These are phyloP conservation scores for Salix brachista DNA, from an alignment of 345 rosid genomes.

Conservation along the genomic window DNA sequence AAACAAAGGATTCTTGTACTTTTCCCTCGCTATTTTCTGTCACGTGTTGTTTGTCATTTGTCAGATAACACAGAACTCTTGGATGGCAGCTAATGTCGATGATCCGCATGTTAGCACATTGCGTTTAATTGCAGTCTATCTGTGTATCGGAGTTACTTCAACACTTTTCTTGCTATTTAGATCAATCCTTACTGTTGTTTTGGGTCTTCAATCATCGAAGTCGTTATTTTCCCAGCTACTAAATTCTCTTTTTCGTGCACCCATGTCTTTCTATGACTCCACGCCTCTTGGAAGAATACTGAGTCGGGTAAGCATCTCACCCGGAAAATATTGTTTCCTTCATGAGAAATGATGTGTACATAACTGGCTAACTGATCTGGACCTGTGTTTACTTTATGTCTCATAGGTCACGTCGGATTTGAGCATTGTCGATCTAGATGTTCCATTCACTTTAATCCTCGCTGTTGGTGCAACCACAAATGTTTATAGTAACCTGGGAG, in stretches of 20 bases:
- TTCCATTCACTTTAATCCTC: conserved; percentile 62
- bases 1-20: conserved; percentile 69
- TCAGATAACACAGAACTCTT: conserved; percentile 62
- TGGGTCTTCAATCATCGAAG: conserved; percentile 59
- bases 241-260: conserved; percentile 67
- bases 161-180: conserved; percentile 48
- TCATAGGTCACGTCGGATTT: conserved; percentile 73
- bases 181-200: conserved; percentile 44
- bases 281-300: conserved; percentile 86
- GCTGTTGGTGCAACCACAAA: conserved; percentile 60
- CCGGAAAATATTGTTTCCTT: not conserved
- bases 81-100: conserved; percentile 81
- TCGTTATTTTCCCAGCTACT: conserved; percentile 64
- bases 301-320: conserved; percentile 47
- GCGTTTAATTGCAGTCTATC: conserved; percentile 56
- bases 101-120: conserved; percentile 50
- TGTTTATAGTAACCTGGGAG: conserved; percentile 66
- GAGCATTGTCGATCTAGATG: conserved; percentile 85
- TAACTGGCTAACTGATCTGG: not conserved
- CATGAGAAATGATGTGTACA: not conserved
- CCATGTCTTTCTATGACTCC: conserved; percentile 89
- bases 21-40: conserved; percentile 39
- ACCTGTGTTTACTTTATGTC: not conserved
- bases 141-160: conserved; percentile 47
- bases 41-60: conserved; percentile 50